These are phyloP conservation scores for Backusella sp. DNA, from an alignment of 192 early-diverging fungal species.

Conservation along the genomic window DNA sequence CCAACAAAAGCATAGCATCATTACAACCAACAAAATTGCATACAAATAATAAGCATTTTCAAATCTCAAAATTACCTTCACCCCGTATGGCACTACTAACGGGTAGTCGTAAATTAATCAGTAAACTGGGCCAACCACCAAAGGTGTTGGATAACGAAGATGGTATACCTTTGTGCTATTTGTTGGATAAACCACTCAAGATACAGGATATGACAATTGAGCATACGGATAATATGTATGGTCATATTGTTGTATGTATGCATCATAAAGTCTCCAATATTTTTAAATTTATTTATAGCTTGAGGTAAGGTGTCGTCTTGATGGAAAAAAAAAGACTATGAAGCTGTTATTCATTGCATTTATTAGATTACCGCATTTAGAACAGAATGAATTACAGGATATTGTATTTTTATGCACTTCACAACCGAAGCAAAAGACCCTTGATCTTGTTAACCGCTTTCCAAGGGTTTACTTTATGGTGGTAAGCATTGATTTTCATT, in stretches of 20 bases:
- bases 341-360: not conserved
- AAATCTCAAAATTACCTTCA: conserved; percentile 6
- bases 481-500: conserved; percentile 12
- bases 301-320: not conserved
- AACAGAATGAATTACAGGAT: conserved; percentile 36
- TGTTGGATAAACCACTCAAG: conserved; percentile 1
- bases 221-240: conserved; percentile 3
- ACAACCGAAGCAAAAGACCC: conserved; percentile 30
- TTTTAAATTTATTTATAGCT: conserved; percentile 21
- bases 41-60: conserved; percentile 4
- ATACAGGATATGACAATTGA: conserved; percentile 11
- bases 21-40: not conserved
- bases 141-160: not conserved
- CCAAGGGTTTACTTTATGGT: conserved; percentile 40
- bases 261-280: conserved; percentile 31
- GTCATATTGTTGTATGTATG: conserved; percentile 43
- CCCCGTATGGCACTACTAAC: conserved; percentile 11
- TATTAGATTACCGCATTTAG: conserved; percentile 30
- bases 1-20: conserved; percentile 1
- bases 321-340: not conserved
- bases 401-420: conserved; percentile 40
- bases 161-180: not conserved
- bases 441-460: conserved; percentile 38
- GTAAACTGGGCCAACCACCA: conserved; percentile 8
- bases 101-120: not conserved